Base-by-base conservation (phyloP, 768 basidiomycete genomes). In the Pholiota microspora region DNA sequence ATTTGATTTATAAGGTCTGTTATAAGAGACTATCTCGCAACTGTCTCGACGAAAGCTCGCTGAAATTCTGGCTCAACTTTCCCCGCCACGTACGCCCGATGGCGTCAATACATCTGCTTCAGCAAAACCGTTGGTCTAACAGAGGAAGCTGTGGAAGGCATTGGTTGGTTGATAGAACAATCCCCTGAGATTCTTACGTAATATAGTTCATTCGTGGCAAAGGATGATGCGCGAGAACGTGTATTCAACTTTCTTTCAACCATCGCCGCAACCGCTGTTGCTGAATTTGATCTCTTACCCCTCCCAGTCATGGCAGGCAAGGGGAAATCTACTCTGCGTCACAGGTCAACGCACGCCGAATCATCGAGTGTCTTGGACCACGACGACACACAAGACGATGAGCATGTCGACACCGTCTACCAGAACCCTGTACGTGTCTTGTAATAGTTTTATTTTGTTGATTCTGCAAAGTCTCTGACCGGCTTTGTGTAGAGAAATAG, bases 371-470 rank as follows among this genome's bases (percentile, higher is more conserved):
- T 59, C 29, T 62, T 51, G 29, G 66, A 67, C 40, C 61, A 64
- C 25, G 66, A 68, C 35, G 56, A 69, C 48, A 72, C 75, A 27
- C 75, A 77, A 52, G 77, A 81, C 58, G 81, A 83, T 58, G 81
- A 83, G 60, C 81, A 81, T 64, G 73, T 75, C 42, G 72, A 73
- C 24, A 75, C 71, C 53, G 65, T 82, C 28, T 81, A 73, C 57
- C 78, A 78, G 58, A 77, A 74, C 55, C 74, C 79, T 10, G 81
- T 82, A 66, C 52, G 76, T 71, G 59, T 50, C 51, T 51, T 36
- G 32, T 12, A n/a, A 16, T n/a, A n/a, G n/a, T n/a, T n/a, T n/a
- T n/a, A n/a, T n/a, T 7, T 12, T 45, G 45, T 8, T 36, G 34
- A 21, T 24, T 27, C n/a, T 16, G 51, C 31, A 35, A 23, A 21